These are phyloP conservation scores for Pythium guiyangense DNA, from an alignment of 352 stramenopile genomes.

Conservation along the genomic window DNA sequence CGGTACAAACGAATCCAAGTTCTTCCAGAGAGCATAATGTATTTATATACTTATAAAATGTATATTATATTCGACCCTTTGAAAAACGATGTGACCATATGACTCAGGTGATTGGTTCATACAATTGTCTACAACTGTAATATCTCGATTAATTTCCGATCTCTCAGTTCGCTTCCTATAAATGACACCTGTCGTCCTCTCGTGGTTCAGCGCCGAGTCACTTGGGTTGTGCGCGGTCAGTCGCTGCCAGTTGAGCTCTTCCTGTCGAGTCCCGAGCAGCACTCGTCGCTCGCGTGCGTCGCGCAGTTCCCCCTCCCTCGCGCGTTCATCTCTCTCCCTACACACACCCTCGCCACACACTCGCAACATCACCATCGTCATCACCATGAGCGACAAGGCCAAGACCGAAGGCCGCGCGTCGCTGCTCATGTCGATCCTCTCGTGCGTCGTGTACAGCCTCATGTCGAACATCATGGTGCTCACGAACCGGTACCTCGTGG, in stretches of 20 bases:
- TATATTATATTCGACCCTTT: too few species aligned
- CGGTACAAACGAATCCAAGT: too few species aligned
- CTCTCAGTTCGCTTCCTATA: too few species aligned
- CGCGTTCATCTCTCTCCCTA: not conserved
- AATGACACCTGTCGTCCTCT: not conserved
- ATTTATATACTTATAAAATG: too few species aligned
- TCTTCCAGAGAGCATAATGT: too few species aligned
- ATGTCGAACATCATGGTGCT: constrained; percentile 90
- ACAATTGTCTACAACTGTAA: too few species aligned
- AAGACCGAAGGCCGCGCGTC: constrained; percentile 48
- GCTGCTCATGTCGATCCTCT: constrained; percentile 69
- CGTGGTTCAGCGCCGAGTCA: not conserved
- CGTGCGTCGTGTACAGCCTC: constrained; percentile 79
- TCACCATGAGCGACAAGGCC: constrained; percentile 32
- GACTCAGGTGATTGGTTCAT: too few species aligned
- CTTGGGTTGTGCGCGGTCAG: not conserved
- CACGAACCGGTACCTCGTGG: constrained; percentile 81
- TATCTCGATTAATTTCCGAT: too few species aligned
- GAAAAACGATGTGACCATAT: too few species aligned
- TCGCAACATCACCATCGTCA: too few species aligned
- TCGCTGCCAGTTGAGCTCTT: constrained; percentile 1
- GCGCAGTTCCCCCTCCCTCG: not conserved
- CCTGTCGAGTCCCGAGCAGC: not conserved
- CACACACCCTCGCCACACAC: too few species aligned
- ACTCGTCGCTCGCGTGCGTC: not conserved